These are phyloP conservation scores for Trichocladium uniseriatum DNA, from an alignment of 495 filamentous ascomycete species.

Conservation along the genomic window DNA sequence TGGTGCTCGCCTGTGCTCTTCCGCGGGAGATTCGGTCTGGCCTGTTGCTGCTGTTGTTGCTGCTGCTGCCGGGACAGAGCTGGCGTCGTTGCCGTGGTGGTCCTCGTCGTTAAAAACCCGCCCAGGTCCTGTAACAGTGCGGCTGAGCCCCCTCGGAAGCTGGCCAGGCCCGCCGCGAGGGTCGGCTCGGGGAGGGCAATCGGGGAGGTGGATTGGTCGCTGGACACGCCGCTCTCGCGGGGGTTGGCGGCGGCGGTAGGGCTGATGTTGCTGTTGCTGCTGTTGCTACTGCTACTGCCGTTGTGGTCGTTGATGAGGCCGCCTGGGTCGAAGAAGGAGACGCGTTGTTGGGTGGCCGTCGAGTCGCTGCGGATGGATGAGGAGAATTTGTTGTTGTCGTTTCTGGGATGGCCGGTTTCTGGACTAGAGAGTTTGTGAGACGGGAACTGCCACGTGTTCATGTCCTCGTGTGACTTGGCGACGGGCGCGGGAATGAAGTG, in stretches of 20 bases:
- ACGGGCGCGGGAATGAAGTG: conserved; percentile 26
- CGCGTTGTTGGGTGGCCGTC: conserved; percentile 35
- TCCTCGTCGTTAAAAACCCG: conserved; percentile 41
- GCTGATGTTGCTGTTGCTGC: no score
- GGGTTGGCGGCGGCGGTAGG: conserved; percentile 18
- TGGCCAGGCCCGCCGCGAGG: conserved; percentile 25
- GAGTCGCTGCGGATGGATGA: conserved; percentile 26
- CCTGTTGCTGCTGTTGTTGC: no score
- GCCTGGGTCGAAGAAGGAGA: conserved; percentile 66
- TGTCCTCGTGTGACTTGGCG: conserved; percentile 17
- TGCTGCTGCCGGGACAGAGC: no score
- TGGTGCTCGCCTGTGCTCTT: no score
- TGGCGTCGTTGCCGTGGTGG: no score
- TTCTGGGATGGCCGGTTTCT: no score
- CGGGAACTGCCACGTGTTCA: conserved; percentile 36
- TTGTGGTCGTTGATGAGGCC: conserved; percentile 50
- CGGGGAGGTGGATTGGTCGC: conserved; percentile 22
- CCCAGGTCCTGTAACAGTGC: conserved; percentile 52
- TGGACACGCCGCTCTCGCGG: conserved; percentile 29
- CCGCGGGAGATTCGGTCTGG: no score
- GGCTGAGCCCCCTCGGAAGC: conserved; percentile 39
- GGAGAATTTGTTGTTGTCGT: no score
- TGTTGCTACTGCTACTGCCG: no score
- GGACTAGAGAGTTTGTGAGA: conserved; percentile 17
- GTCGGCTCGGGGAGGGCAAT: conserved; percentile 24